Evolutionary conservation across 495 filamentous ascomycete genomes (phyloP).

Genomic region (Penicillium daleae): DNA sequence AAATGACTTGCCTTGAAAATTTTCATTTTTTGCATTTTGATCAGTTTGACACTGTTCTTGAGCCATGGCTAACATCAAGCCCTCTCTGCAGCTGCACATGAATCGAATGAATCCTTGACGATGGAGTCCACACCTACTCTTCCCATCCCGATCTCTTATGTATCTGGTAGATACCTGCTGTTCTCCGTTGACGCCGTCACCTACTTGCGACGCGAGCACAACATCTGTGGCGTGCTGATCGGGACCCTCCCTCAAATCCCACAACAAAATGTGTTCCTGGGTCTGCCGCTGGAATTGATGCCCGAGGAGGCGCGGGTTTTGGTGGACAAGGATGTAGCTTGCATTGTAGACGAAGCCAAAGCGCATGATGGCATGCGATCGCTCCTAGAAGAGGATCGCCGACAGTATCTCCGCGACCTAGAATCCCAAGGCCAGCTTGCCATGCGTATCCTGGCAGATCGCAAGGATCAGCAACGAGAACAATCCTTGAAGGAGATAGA

Average conservation of each 20-base stretch:
- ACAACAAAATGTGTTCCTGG: slow-evolving; percentile 92
- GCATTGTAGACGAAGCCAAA: slow-evolving; percentile 74
- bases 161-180: slow-evolving; percentile 81
- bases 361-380: slow-evolving; percentile 66
- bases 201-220: slow-evolving; percentile 76
- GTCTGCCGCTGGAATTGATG: slow-evolving; percentile 85
- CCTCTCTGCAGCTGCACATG: slow-evolving; percentile 1
- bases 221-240: slow-evolving; percentile 85
- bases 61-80: slow-evolving; percentile 22
- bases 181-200: slow-evolving; percentile 85
- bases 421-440: slow-evolving; percentile 50
- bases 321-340: slow-evolving; percentile 77
- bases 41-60: background rate
- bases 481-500: slow-evolving; percentile 46
- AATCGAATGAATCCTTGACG: slow-evolving; percentile 19
- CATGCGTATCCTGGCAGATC: slow-evolving; percentile 42
- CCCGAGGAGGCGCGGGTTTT: slow-evolving; percentile 86
- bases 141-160: slow-evolving; percentile 80
- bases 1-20: slow-evolving; percentile 39
- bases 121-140: slow-evolving; percentile 48
- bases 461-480: slow-evolving; percentile 46
- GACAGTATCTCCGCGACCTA: slow-evolving; percentile 48
- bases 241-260: slow-evolving; percentile 89
- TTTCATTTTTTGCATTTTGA: slow-evolving; percentile 8
- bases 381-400: slow-evolving; percentile 58